Conservation (phyloP, 148 eudicot species). For the Amaranthus palmeri region DNA sequence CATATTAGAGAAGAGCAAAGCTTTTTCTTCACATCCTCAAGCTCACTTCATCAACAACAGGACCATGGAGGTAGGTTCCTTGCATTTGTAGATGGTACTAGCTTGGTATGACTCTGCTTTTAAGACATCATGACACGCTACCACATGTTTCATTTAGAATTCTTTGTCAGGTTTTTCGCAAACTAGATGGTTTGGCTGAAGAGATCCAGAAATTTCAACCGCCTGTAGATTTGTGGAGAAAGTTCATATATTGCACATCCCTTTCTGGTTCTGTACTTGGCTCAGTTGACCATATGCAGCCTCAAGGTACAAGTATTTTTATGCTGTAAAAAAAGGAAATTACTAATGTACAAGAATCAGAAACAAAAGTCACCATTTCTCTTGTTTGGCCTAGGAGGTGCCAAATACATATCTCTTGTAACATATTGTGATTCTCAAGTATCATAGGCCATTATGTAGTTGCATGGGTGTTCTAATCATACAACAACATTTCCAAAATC, state of each 20-base stretch:
- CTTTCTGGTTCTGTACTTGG: slow-evolving; percentile 85
- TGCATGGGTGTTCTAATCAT: slow-evolving; percentile 1
- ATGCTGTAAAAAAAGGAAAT: neutral
- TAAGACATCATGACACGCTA: slow-evolving; percentile 22
- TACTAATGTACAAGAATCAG: too few species aligned
- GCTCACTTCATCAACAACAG: slow-evolving; percentile 97
- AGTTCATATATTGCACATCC: slow-evolving; percentile 90
- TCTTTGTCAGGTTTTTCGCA: slow-evolving; percentile 69
- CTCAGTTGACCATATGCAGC: slow-evolving; percentile 91
- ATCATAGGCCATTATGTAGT: neutral
- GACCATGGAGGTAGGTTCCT: slow-evolving; percentile 86
- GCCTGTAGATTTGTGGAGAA: slow-evolving; percentile 90
- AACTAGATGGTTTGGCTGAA: slow-evolving; percentile 78
- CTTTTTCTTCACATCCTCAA: slow-evolving; percentile 82
- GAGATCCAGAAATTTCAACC: slow-evolving; percentile 77
- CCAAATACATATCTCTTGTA: neutral
- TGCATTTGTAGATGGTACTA: neutral
- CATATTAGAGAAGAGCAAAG: slow-evolving; percentile 64
- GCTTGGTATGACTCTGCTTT: neutral
- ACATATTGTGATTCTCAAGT: neutral
- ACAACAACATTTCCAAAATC: neutral
- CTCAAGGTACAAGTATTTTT: slow-evolving; percentile 52
- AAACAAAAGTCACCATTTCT: slow-evolving; percentile 4
- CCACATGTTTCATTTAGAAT: slow-evolving; percentile 45
- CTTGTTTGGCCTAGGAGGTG: neutral